A percentile compares a stretch with the other conserved stretches of the same genome.
These are phyloP conservation scores for bread wheat (Triticum aestivum) DNA, from an alignment of 176 grass and related monocot species.

Conservation along the genomic window IWGSC_CS_RefSeq_v2.1 NC_057806.1:464974685-464975184, in stretches of 20 bases:
- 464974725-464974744: neutral
- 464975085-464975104: slow-evolving; percentile 27
- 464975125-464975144: slow-evolving; percentile 30
- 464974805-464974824: slow-evolving; percentile 12
- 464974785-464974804: slow-evolving; percentile 1
- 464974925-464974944: slow-evolving; percentile 26
- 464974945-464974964: slow-evolving; percentile 29
- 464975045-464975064: neutral
- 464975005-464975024: slow-evolving; percentile 22
- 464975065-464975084: neutral
- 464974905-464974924: slow-evolving; percentile 95
- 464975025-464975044: slow-evolving; percentile 13
- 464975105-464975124: slow-evolving; percentile 14
- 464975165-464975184: slow-evolving; percentile 70
- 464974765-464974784: slow-evolving; percentile 13
- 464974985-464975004: slow-evolving; percentile 29
- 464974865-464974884: slow-evolving; percentile 77
- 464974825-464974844: slow-evolving; percentile 84
- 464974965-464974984: slow-evolving; percentile 32
- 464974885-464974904: slow-evolving; percentile 62
- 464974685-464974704: neutral
- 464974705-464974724: neutral
- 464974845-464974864: slow-evolving; percentile 80
- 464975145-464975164: slow-evolving; percentile 39
- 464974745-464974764: neutral